These are phyloP conservation scores for Emergomyces orientalis DNA, from an alignment of 2,329 filamentous ascomycete genomes.

Conservation along the genomic window DNA sequence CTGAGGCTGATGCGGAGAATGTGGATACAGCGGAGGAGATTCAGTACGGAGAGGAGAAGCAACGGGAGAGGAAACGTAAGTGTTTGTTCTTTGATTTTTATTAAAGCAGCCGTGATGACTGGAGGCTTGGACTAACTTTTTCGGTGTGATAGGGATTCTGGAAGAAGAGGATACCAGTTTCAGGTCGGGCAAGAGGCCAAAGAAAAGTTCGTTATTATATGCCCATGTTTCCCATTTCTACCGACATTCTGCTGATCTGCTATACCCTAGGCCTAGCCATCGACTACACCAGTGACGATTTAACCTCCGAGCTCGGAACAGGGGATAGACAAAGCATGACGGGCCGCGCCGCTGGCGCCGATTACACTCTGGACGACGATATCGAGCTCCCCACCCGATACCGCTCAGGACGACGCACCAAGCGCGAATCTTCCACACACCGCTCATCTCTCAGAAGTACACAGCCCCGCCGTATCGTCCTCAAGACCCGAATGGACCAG, in stretches of 20 bases:
- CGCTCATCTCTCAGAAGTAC: slow-evolving; percentile 25
- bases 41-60: slow-evolving; percentile 41
- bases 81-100: slow-evolving; percentile 2
- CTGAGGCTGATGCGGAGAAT: slow-evolving; percentile 44
- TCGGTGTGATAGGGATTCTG: slow-evolving; percentile 31
- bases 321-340: slow-evolving; percentile 15
- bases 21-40: slow-evolving; percentile 41
- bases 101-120: neutral
- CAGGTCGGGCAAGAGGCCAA: slow-evolving; percentile 36
- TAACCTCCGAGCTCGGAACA: slow-evolving; percentile 9
- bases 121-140: slow-evolving; percentile 11
- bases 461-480: slow-evolving; percentile 30
- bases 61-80: slow-evolving; percentile 40
- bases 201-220: slow-evolving; percentile 28
- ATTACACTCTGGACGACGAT: neutral
- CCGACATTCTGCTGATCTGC: neutral
- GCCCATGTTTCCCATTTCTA: neutral
- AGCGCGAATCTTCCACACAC: slow-evolving; percentile 30
- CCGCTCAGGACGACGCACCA: slow-evolving; percentile 18
- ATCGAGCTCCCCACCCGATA: neutral
- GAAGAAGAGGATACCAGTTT: slow-evolving; percentile 40
- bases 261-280: neutral
- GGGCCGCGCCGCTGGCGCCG: neutral
- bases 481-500: slow-evolving; percentile 39
- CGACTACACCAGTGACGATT: neutral